phyloP scores from a whole-genome alignment of 1,139 yeast genomes.

The Scheffersomyces quercinus region DNA sequence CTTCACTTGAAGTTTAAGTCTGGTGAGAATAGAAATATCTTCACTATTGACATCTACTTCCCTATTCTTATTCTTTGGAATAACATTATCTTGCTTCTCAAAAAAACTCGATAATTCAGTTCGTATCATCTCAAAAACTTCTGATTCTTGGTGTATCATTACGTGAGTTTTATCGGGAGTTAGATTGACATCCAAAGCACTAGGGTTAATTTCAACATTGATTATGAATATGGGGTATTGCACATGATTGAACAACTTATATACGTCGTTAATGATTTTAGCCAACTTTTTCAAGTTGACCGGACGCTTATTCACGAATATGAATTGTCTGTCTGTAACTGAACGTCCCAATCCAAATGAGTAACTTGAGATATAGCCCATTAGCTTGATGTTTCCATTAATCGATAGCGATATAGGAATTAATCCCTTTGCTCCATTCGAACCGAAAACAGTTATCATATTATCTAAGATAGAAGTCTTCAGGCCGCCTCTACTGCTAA shows the following conservation, averaged over 20 bases:
- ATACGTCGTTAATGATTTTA: constrained; percentile 70
- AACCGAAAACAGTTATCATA: constrained; percentile 69
- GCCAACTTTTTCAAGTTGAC: constrained; percentile 55
- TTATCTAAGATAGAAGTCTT: constrained; percentile 44
- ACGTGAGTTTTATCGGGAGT: constrained; percentile 87
- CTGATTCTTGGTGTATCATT: constrained; percentile 64
- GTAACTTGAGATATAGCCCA: constrained; percentile 71
- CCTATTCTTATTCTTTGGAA: constrained; percentile 32
- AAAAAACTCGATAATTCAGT: constrained; percentile 42
- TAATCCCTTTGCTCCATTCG: constrained; percentile 60
- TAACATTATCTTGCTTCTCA: constrained; percentile 44
- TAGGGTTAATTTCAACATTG: constrained; percentile 55
- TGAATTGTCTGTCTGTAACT: constrained; percentile 69
- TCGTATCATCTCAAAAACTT: constrained; percentile 53
- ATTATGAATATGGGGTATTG: constrained; percentile 76
- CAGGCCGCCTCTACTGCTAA: constrained; percentile 50
- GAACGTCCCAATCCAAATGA: constrained; percentile 73
- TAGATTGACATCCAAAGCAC: constrained; percentile 73
- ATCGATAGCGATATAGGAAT: constrained; percentile 40
- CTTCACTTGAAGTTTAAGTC: background rate
- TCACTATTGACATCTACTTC: background rate
- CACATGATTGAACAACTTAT: constrained; percentile 65
- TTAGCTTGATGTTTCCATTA: constrained; percentile 27
- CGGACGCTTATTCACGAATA: constrained; percentile 78
- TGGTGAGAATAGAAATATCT: background rate